Base-by-base conservation (phyloP, 768 basidiomycete genomes). In the Psilocybe subaeruginosa region DNA sequence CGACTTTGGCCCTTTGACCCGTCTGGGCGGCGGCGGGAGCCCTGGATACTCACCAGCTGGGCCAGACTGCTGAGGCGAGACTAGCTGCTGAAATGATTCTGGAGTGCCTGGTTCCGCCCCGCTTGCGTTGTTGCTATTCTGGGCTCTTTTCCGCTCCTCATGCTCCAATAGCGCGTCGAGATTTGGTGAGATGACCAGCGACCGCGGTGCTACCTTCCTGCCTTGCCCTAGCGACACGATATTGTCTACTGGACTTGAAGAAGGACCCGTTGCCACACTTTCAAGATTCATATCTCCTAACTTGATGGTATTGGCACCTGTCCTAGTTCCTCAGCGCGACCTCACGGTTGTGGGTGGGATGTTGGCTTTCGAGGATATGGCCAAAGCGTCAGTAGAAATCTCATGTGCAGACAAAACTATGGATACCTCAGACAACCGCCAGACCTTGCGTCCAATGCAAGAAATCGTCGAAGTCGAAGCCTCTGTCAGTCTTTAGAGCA, bases 121-220 rank as follows among this genome's bases (percentile, higher is more conserved):
- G n/a, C 29, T 27, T 54, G 30, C 31, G 43, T 30, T 43, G 41
- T 49, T 33, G 27, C 27, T 35, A 30, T 16, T 51, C 56, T 52
- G 41, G 23, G 16, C 68, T 56, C 83, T 78, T n/a, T 73, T 73
- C 54, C 76, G 77, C 54, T 85, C 82, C 53, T 86, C 86, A 61
- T 86, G 82, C 67, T 85, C 80, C 54, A 88, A 74, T 7, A 88
- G 66, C 27, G 85, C 86, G 62, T 87, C 82, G 49, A 87, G 79
- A 64, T 88, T 80, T 0, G 86, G 82, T 2, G 85, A 87, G 54
- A 87, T 88, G 9, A 78, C 73, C 49, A 87, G 69, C 0, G 78
- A 72, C 45, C 58, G 70, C 50, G 71, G 68, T 39, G 59, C 27
- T 12, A 43, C 52, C 49, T 58, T 63, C 51, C 30, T 51, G 14